phyloP scores from a whole-genome alignment of 371 early-diverging fungal genomes.

The Mortierella sp. region DNA sequence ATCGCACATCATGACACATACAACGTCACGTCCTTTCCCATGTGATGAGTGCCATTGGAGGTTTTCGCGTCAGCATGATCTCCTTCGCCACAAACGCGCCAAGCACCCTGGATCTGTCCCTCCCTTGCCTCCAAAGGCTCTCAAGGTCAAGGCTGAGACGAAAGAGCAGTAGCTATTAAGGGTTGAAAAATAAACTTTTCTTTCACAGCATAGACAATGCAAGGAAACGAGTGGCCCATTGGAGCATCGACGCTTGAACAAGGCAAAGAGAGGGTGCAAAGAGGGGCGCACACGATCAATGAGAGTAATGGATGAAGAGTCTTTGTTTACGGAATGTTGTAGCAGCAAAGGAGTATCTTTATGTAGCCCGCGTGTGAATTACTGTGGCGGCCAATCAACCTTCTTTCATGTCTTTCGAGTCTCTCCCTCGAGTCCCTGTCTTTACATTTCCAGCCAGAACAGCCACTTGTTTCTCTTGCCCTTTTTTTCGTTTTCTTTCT shows the following conservation, averaged over 20 bases:
- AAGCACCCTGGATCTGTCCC: slow-evolving; percentile 26
- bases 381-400: background rate
- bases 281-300: background rate
- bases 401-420: background rate
- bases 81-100: slow-evolving; percentile 33
- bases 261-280: background rate
- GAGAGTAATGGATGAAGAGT: background rate
- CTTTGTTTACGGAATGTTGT: too few relatives aligned
- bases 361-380: background rate
- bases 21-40: slow-evolving; percentile 74
- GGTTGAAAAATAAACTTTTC: background rate
- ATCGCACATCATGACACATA: slow-evolving; percentile 72
- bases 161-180: background rate
- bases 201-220: background rate
- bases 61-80: slow-evolving; percentile 62
- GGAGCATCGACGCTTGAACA: background rate
- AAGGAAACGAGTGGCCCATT: background rate
- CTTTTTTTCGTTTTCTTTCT: background rate
- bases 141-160: slow-evolving; percentile 13
- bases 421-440: background rate
- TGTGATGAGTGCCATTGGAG: slow-evolving; percentile 68
- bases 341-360: too few relatives aligned
- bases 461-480: background rate
- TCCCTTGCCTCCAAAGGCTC: slow-evolving; percentile 4
- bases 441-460: background rate